Evolutionary conservation across 768 basidiomycete species (phyloP).

Genomic region (Asterophora parasitica): DNA sequence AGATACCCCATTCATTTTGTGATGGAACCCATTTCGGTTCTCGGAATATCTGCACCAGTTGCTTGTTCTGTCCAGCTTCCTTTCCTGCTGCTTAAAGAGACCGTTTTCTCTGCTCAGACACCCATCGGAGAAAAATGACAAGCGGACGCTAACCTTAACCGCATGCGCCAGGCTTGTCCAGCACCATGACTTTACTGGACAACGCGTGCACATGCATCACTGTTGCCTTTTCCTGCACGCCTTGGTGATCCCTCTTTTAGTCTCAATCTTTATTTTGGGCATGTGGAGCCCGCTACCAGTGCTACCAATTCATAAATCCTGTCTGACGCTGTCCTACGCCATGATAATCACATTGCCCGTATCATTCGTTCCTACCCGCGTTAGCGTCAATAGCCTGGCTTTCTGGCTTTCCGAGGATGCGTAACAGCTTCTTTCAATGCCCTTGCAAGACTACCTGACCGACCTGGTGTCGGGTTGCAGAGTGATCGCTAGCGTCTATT

Average conservation of each 20-base stretch:
- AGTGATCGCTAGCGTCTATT: slow-evolving; percentile 1
- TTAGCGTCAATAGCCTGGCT: background rate
- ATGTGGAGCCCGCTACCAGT: slow-evolving; percentile 7
- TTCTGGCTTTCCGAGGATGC: too few relatives aligned
- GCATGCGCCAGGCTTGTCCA: slow-evolving; percentile 6
- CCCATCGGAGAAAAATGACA: slow-evolving; percentile 16
- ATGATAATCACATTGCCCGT: too few relatives aligned
- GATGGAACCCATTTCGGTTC: slow-evolving; percentile 14
- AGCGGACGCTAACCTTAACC: slow-evolving; percentile 13
- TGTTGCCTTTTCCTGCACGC: slow-evolving; percentile 5
- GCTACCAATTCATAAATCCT: background rate
- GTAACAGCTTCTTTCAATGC: slow-evolving; percentile 2
- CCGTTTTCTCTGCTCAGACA: slow-evolving; percentile 11
- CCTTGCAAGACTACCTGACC: too few relatives aligned
- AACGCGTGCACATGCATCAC: slow-evolving; percentile 5
- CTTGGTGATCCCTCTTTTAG: slow-evolving; percentile 3
- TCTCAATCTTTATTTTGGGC: slow-evolving; percentile 7
- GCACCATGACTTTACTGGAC: background rate
- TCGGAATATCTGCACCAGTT: slow-evolving; percentile 1
- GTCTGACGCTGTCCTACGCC: background rate
- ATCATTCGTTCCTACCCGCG: too few relatives aligned
- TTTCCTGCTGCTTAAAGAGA: slow-evolving; percentile 11
- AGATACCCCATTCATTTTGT: slow-evolving; percentile 9
- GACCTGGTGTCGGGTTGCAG: background rate
- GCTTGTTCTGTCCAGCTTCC: slow-evolving; percentile 6